Conservation (phyloP, 495 filamentous ascomycete genomes). For the Ascodesmis nigricans region DNA sequence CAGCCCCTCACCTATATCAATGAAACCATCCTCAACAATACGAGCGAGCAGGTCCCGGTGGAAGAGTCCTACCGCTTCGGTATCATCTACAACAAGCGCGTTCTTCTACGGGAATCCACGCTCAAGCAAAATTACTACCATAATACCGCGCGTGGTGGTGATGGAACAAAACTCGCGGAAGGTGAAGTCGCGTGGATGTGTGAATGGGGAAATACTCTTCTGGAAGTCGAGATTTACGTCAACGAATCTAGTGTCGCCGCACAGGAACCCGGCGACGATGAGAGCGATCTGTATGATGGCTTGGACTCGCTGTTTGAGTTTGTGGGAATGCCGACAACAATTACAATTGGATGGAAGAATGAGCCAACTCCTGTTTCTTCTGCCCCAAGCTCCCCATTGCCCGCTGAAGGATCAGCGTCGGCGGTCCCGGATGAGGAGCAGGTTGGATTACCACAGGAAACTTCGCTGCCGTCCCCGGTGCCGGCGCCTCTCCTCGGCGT, state of each 20-base stretch:
- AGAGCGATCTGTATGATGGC: background rate
- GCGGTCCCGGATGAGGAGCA: background rate
- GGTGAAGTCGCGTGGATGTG: slow-evolving; percentile 19
- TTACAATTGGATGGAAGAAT: background rate
- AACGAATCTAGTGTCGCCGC: background rate
- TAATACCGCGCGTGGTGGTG: slow-evolving; percentile 3
- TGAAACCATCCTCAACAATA: background rate
- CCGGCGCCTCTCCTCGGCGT: no score
- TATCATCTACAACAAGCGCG: slow-evolving; percentile 14
- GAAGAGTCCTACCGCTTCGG: slow-evolving; percentile 15
- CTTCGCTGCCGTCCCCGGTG: no score
- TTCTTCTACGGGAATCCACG: slow-evolving; percentile 10
- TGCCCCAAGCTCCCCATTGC: background rate
- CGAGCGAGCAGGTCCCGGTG: background rate
- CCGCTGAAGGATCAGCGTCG: background rate
- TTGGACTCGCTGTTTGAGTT: background rate
- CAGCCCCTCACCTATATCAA: slow-evolving; percentile 14
- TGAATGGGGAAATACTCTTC: slow-evolving; percentile 18
- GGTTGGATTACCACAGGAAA: background rate
- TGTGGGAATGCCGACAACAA: background rate
- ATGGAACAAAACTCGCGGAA: slow-evolving; percentile 8
- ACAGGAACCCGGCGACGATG: background rate
- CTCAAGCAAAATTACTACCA: slow-evolving; percentile 8
- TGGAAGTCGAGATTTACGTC: slow-evolving; percentile 15
- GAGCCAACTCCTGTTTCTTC: background rate